These are phyloP conservation scores for Durusdinium trenchii DNA, from an alignment of 73 alveolate genomes.

Conservation along the genomic window DNA sequence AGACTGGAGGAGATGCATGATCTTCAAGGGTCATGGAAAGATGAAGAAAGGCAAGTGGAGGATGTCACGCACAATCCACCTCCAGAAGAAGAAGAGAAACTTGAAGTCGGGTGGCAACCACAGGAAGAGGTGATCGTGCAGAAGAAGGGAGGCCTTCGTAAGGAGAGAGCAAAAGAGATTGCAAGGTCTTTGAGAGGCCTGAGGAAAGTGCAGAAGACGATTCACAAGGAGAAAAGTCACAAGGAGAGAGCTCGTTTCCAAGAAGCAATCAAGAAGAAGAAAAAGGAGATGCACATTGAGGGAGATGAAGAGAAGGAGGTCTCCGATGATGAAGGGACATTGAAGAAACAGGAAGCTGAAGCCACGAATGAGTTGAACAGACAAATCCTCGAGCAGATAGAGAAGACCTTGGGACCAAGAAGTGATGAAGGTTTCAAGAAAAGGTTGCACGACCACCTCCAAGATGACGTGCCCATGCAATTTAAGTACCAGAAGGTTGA, in stretches of 20 bases:
- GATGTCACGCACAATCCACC: not conserved
- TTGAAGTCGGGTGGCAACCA: not conserved
- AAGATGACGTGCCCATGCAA: not conserved
- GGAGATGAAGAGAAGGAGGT: not conserved
- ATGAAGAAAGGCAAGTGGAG: not conserved
- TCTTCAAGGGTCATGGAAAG: not conserved
- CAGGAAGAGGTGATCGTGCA: not conserved
- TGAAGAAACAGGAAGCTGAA: no score
- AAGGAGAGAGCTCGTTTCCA: not conserved
- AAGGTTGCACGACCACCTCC: not conserved
- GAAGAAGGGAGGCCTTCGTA: no score
- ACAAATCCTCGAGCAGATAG: no score
- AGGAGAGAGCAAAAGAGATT: no score
- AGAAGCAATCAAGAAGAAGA: not conserved
- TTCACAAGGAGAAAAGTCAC: not conserved
- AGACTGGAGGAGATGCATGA: not conserved
- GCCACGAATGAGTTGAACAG: no score
- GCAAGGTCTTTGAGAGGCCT: no score
- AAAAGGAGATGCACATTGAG: not conserved
- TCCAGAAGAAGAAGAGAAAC: not conserved
- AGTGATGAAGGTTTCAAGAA: not conserved
- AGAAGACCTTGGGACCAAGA: no score
- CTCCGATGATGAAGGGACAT: not conserved
- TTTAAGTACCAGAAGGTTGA: no score
- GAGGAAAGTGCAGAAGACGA: no score